Evolutionary conservation across 441 rosid genomes (phyloP).

Genomic region (Viola pubescens): DNA sequence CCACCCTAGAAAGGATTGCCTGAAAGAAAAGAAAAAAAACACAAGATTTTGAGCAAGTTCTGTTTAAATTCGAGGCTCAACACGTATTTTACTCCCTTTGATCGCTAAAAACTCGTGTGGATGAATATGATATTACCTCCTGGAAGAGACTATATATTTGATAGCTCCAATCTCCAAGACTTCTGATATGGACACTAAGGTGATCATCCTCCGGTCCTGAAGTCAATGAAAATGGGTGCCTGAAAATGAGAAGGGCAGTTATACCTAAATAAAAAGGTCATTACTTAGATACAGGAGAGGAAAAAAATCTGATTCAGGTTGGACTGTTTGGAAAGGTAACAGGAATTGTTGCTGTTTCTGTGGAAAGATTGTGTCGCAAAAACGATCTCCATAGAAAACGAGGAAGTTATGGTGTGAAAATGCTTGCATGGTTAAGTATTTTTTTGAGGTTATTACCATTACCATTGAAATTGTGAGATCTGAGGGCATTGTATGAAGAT

Average conservation of each 20-base stretch:
- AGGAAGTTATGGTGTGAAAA: no score
- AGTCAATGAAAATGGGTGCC: conserved; percentile 64
- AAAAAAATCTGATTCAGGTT: no score
- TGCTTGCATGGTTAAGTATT: no score
- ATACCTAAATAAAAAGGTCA: not conserved
- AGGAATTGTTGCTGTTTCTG: no score
- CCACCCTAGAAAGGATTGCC: conserved; percentile 25
- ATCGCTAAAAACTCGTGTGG: no score
- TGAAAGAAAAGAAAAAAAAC: conserved; percentile 12
- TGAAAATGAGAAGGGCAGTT: conserved; percentile 12
- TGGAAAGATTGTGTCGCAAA: no score
- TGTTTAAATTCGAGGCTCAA: not conserved
- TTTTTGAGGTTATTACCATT: not conserved
- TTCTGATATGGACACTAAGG: conserved; percentile 42
- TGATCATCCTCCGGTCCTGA: conserved; percentile 38
- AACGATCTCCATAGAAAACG: no score
- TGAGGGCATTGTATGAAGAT: conserved; percentile 43
- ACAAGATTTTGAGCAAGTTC: not conserved
- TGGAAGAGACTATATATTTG: conserved; percentile 35
- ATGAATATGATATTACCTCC: conserved; percentile 25
- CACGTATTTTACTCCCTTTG: no score
- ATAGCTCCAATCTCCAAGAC: conserved; percentile 53
- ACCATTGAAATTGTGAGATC: conserved; percentile 52
- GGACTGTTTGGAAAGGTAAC: no score
- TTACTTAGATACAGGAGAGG: not conserved